Percentiles rank a stretch among this genome's conserved stretches.
Conservation (phyloP, 768 basidiomycete species). For the Kwoniella mangroviensis region DNA sequence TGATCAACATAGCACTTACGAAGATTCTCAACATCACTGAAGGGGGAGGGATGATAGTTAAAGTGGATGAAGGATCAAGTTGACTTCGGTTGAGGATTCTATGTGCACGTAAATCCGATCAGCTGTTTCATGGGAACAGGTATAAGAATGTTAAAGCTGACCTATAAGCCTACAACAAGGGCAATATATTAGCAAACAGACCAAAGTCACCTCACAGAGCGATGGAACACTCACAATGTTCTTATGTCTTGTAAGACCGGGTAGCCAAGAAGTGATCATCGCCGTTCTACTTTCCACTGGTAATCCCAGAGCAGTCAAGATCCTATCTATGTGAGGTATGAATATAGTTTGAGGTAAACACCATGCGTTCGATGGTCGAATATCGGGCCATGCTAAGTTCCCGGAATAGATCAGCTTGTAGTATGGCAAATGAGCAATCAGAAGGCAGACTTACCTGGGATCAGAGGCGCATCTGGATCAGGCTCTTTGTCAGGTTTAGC, state of each 20-base stretch:
- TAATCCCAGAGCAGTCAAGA: conserved; percentile 42
- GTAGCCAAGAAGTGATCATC: conserved; percentile 52
- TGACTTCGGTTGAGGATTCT: conserved; percentile 42
- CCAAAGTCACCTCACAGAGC: not conserved
- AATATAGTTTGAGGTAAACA: conserved; percentile 52
- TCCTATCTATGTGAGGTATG: conserved; percentile 53
- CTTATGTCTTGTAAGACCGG: conserved; percentile 50
- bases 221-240: conserved; percentile 40
- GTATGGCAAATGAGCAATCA: not conserved
- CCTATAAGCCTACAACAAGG: conserved; percentile 23
- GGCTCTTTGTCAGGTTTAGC: conserved; percentile 27
- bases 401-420: not conserved
- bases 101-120: not conserved
- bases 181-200: not conserved
- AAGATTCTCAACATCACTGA: conserved; percentile 48
- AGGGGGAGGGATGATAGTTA: conserved; percentile 52
- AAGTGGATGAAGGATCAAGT: conserved; percentile 32
- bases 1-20: conserved; percentile 31
- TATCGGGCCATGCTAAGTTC: conserved; percentile 48
- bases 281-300: conserved; percentile 47
- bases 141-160: not conserved
- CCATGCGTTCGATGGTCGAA: conserved; percentile 46
- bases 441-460: conserved; percentile 39
- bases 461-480: conserved; percentile 38
- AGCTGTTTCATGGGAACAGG: too few species aligned